Evolutionary conservation across 2,329 filamentous ascomycete species (phyloP).

Genomic region (Diaporthe sp.): DNA sequence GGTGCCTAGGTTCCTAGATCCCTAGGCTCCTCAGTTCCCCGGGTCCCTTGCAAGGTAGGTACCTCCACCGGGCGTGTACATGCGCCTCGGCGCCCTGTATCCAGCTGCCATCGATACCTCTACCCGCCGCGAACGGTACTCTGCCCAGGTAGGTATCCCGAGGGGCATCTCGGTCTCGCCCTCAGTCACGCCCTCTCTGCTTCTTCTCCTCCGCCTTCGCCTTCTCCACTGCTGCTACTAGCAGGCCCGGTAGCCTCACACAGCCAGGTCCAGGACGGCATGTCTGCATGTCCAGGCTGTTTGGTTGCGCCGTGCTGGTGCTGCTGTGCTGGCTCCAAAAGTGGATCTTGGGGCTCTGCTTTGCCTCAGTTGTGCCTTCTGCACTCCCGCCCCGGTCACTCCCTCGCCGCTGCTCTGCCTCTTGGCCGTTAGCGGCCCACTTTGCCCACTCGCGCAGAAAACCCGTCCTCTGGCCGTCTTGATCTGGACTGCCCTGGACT

Average conservation of each 20-base stretch:
- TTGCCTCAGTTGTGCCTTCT: conserved; percentile 18
- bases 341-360: conserved; percentile 27
- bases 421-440: conserved; percentile 29
- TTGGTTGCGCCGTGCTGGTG: conserved; percentile 1
- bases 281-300: neutral
- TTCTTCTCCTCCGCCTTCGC: neutral
- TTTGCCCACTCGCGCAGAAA: conserved; percentile 29
- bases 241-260: conserved; percentile 2
- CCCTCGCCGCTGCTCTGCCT: neutral
- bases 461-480: conserved; percentile 19
- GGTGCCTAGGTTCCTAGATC: neutral
- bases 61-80: neutral
- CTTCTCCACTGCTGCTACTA: neutral
- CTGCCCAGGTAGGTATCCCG: conserved; percentile 13
- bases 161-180: conserved; percentile 9
- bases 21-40: neutral
- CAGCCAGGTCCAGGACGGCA: conserved; percentile 10
- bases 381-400: neutral
- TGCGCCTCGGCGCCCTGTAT: neutral
- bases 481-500: conserved; percentile 28
- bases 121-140: neutral
- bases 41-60: neutral
- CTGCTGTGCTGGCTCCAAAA: conserved; percentile 17
- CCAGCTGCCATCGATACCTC: neutral
- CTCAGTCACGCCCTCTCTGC: neutral